phyloP scores from a whole-genome alignment of 768 basidiomycete species.

The Suillus discolor region DNA sequence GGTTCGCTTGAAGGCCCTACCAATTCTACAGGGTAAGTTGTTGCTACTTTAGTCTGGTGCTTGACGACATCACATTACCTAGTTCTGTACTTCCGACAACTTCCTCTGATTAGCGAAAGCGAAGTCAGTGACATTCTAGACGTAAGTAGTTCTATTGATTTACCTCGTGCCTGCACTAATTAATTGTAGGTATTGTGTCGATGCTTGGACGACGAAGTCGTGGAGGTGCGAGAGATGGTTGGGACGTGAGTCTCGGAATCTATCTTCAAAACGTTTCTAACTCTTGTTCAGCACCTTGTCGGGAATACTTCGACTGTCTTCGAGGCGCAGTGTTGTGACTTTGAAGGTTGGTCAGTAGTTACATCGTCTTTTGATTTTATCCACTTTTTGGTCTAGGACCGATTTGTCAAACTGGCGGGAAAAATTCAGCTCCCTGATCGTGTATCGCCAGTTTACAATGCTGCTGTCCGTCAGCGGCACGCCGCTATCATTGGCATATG shows the following conservation, averaged over 20 bases:
- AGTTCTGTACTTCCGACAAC: slow-evolving; percentile 90
- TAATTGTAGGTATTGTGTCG: slow-evolving; percentile 67
- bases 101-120: slow-evolving; percentile 75
- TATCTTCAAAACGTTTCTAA: slow-evolving; percentile 26
- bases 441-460: slow-evolving; percentile 65
- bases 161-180: slow-evolving; percentile 1
- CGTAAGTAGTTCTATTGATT: slow-evolving; percentile 39
- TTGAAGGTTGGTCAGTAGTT: slow-evolving; percentile 57
- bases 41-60: not conserved
- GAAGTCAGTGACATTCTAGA: slow-evolving; percentile 82
- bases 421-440: slow-evolving; percentile 67
- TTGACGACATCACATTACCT: not conserved
- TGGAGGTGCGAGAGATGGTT: slow-evolving; percentile 90
- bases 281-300: slow-evolving; percentile 61
- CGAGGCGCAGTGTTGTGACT: slow-evolving; percentile 72
- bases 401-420: slow-evolving; percentile 76
- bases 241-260: slow-evolving; percentile 57
- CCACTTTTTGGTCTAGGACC: slow-evolving; percentile 48
- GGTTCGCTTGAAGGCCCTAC: slow-evolving; percentile 83
- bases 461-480: slow-evolving; percentile 77
- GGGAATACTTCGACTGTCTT: slow-evolving; percentile 81
- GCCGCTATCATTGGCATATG: slow-evolving; percentile 89
- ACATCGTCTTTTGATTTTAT: not conserved
- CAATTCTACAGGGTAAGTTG: slow-evolving; percentile 70
- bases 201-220: slow-evolving; percentile 84